A percentile compares a stretch with the other conserved stretches of the same genome.
Evolutionary conservation across 352 stramenopile species (phyloP).

Genomic region (Thraustochytrium striatum): DNA sequence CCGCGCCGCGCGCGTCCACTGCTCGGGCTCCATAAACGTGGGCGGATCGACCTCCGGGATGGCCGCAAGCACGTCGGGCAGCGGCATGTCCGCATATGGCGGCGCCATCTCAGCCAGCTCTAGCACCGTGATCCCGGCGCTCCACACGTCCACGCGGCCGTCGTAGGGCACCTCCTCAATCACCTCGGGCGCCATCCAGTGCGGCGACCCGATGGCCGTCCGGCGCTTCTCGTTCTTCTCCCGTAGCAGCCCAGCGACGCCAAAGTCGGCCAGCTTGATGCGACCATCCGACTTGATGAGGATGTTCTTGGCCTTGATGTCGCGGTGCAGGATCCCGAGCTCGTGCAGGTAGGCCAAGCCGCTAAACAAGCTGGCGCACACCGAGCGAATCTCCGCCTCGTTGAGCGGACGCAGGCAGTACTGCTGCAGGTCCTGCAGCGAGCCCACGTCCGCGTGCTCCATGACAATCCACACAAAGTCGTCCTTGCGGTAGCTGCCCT

Average conservation of each 20-base stretch:
- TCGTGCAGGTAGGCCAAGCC: conserved; percentile 42
- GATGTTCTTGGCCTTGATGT: conserved; percentile 47
- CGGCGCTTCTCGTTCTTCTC: conserved; percentile 14
- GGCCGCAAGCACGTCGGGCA: conserved; percentile 2
- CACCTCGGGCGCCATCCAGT: conserved; percentile 49
- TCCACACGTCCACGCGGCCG: conserved; percentile 24
- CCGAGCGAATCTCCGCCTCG: conserved; percentile 22
- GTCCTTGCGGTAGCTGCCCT: conserved; percentile 41
- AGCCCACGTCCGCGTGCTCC: conserved; percentile 45
- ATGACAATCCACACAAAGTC: conserved; percentile 49
- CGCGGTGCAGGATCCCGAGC: conserved; percentile 37
- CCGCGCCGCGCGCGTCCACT: not conserved
- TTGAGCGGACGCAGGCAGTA: conserved; percentile 7
- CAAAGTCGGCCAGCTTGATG: conserved; percentile 42
- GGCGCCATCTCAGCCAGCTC: conserved; percentile 46
- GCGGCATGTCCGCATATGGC: conserved; percentile 34
- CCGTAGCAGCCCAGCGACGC: conserved; percentile 9
- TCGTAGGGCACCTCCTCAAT: not conserved
- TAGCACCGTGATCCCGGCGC: conserved; percentile 22
- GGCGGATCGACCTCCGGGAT: not conserved
- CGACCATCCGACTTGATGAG: conserved; percentile 31
- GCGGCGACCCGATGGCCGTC: conserved; percentile 39
- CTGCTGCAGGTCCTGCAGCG: conserved; percentile 36
- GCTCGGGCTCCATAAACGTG: not conserved
- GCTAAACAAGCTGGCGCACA: conserved; percentile 24